These are phyloP conservation scores for Ottelia alismoides DNA, from an alignment of 106 monocot genomes.

Conservation along the genomic window DNA sequence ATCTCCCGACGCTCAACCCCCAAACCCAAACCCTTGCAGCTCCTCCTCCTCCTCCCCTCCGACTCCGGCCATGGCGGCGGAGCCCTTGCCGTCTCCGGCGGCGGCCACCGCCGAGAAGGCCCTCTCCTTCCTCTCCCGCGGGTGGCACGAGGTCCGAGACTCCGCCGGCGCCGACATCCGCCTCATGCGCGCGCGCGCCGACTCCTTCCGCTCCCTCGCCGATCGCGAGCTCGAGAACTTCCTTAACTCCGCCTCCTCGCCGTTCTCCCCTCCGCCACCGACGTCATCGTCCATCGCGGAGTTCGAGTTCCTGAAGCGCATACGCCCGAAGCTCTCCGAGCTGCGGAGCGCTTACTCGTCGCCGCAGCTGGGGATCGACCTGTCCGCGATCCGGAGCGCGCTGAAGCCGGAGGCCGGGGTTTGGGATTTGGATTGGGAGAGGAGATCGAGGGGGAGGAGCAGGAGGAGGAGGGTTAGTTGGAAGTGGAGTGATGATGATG, in stretches of 20 bases:
- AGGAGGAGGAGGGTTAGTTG: slow-evolving; percentile 1
- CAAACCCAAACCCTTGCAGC: not conserved
- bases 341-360: slow-evolving; percentile 63
- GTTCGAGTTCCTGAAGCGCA: slow-evolving; percentile 76
- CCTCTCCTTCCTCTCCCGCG: slow-evolving; percentile 72
- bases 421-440: slow-evolving; percentile 22
- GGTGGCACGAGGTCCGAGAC: slow-evolving; percentile 82
- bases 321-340: slow-evolving; percentile 70
- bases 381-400: slow-evolving; percentile 16
- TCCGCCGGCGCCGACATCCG: slow-evolving; percentile 73
- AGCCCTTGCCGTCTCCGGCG: slow-evolving; percentile 24
- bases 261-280: slow-evolving; percentile 11
- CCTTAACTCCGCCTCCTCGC: slow-evolving; percentile 15
- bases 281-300: slow-evolving; percentile 39
- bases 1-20: too few species aligned
- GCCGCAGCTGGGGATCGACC: slow-evolving; percentile 10
- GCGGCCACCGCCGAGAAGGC: slow-evolving; percentile 58
- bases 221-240: slow-evolving; percentile 96
- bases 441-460: slow-evolving; percentile 8
- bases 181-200: slow-evolving; percentile 66
- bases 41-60: not conserved
- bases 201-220: slow-evolving; percentile 54
- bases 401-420: slow-evolving; percentile 6
- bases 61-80: slow-evolving; percentile 13
- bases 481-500: slow-evolving; percentile 4